Base-by-base conservation (phyloP, 148 eudicot genomes). In the Agrostemma githago region DNA sequence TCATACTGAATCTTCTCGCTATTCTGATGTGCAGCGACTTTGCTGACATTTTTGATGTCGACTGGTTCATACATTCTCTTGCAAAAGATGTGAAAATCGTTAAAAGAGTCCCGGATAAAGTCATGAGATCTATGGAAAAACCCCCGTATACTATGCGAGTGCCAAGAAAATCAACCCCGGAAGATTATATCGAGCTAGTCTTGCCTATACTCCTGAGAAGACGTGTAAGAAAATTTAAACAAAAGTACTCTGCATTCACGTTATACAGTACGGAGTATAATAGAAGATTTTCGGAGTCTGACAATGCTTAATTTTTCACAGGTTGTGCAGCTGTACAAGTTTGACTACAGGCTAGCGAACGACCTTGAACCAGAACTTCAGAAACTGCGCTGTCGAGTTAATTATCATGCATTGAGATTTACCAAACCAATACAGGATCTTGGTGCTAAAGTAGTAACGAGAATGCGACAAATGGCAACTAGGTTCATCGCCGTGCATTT, bases 291-390 rank as follows among this genome's bases (percentile, higher is more conserved):
- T 26, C 34, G 34, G 39, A 37, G 41, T 59, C 37, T 19, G 51
- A 14, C 66, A 20, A 53, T 41, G n/a, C 66, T 26, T 54, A 8
- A 62, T 41, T 26, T 44, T 73, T 62, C 87, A 81, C 92, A 95
- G 98, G 98, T 95, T 43, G 78, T 95, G 81, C 98, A 95, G 85
- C 79, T 95, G 80, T 89, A 93, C 71, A 95, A 95, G 84, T 95
- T 95, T 72, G 98, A 95, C 80, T 95, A 95, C 84, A 86, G 98
- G 87, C 93, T 95, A 71, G 87, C 98, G 39, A 92, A 86, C 81
- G 91, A 95, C 75, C 90, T 95, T 66, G 88, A 88, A 73, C 87
- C 85, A 59, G 90, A 95, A 77, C 86, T 95, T 60, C 98, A 95
- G 71, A 92, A 92, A 79, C 77, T 95, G 83, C 96, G 98, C 41